Conservation (phyloP, 225 moss, liverwort and hornwort species). For the Physcomitrium patens region DNA sequence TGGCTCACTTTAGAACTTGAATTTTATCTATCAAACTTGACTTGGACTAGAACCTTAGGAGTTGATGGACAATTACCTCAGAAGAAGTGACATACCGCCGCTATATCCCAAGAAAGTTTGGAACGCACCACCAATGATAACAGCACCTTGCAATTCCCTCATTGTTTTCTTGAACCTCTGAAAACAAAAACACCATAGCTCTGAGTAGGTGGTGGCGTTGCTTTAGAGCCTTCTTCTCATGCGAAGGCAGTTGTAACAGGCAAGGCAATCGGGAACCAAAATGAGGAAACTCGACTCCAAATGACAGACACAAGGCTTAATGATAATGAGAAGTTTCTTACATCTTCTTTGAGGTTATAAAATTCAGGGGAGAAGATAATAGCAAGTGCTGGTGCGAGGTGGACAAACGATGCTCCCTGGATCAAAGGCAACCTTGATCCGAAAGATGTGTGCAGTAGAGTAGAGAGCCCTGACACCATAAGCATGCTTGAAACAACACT, state of each 20-base stretch:
- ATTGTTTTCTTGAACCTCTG: slow-evolving; percentile 92
- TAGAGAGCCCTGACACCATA: slow-evolving; percentile 85
- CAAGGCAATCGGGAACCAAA: not conserved
- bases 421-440: slow-evolving; percentile 88
- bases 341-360: slow-evolving; percentile 34
- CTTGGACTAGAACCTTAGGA: not conserved
- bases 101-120: slow-evolving; percentile 85
- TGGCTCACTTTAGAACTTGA: not conserved
- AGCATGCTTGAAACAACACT: slow-evolving; percentile 94
- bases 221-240: slow-evolving; percentile 7
- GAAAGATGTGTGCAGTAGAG: slow-evolving; percentile 79
- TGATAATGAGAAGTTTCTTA: slow-evolving; percentile 29
- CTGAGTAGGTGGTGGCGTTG: not conserved
- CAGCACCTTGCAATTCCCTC: slow-evolving; percentile 91
- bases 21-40: not conserved
- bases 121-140: slow-evolving; percentile 77
- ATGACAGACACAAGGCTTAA: not conserved
- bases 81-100: slow-evolving; percentile 73
- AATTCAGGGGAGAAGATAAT: slow-evolving; percentile 76
- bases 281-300: not conserved
- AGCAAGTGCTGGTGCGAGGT: slow-evolving; percentile 84
- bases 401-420: slow-evolving; percentile 91
- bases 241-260: not conserved
- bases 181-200: not conserved
- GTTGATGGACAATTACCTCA: slow-evolving; percentile 54